phyloP scores from a whole-genome alignment of 345 rosid genomes.

The Pistacia vera region DNA sequence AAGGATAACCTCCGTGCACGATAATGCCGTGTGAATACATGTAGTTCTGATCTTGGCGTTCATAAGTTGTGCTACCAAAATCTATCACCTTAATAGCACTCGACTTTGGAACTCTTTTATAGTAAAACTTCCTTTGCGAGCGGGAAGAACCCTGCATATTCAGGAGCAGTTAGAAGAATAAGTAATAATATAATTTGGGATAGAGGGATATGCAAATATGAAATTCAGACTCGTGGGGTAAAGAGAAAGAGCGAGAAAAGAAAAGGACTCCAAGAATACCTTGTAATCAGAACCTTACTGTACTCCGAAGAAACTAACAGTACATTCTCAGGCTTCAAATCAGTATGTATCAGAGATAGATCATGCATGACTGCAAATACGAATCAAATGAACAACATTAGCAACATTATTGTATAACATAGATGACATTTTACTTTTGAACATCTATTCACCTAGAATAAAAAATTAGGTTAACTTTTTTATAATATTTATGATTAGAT shows the following conservation, averaged over 20 bases:
- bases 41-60: constrained; percentile 78
- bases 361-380: constrained; percentile 88
- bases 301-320: constrained; percentile 77
- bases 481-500: too few relatives aligned
- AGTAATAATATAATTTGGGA: not conserved
- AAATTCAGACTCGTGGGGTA: too few relatives aligned
- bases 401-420: not conserved
- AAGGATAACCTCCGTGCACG: constrained; percentile 88
- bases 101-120: constrained; percentile 78
- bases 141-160: constrained; percentile 46
- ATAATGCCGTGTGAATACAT: constrained; percentile 86
- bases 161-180: not conserved
- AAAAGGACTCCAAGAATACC: constrained; percentile 33
- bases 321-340: constrained; percentile 87
- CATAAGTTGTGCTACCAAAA: constrained; percentile 89
- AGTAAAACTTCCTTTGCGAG: constrained; percentile 55
- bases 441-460: not conserved
- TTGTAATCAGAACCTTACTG: constrained; percentile 75
- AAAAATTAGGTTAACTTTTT: too few relatives aligned
- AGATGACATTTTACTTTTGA: not conserved
- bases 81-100: constrained; percentile 88
- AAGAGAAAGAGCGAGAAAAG: too few relatives aligned
- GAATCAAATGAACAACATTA: not conserved
- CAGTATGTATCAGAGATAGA: constrained; percentile 77
- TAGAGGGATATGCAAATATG: too few relatives aligned